These are phyloP conservation scores for Medicago truncatula DNA, from an alignment of 306 rosid genomes.

Conservation along the genomic window MtrunA17r5.0-ANR NC_053045.1:8276501-8277000, in stretches of 20 bases:
- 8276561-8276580: constrained; percentile 96
- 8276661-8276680: constrained; percentile 65
- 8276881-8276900: constrained; percentile 30
- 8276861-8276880: constrained; percentile 2
- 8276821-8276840: constrained; percentile 1
- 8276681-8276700: constrained; percentile 84
- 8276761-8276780: constrained; percentile 79
- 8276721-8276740: constrained; percentile 82
- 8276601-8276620: constrained; percentile 97
- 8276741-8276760: constrained; percentile 83
- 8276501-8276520: constrained; percentile 8
- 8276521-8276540: constrained; percentile 31
- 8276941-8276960: constrained; percentile 23
- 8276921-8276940: constrained; percentile 41
- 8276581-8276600: constrained; percentile 94
- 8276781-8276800: constrained; percentile 32
- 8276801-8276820: constrained; percentile 33
- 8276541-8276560: constrained; percentile 50
- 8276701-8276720: constrained; percentile 82
- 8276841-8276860: not conserved
- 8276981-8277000: constrained; percentile 19
- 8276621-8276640: constrained; percentile 71
- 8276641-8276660: constrained; percentile 77
- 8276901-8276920: constrained; percentile 18
- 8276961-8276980: constrained; percentile 10